These are phyloP conservation scores for Penicillium sp. DNA, from an alignment of 2,329 filamentous ascomycete genomes.

Conservation along the genomic window DNA sequence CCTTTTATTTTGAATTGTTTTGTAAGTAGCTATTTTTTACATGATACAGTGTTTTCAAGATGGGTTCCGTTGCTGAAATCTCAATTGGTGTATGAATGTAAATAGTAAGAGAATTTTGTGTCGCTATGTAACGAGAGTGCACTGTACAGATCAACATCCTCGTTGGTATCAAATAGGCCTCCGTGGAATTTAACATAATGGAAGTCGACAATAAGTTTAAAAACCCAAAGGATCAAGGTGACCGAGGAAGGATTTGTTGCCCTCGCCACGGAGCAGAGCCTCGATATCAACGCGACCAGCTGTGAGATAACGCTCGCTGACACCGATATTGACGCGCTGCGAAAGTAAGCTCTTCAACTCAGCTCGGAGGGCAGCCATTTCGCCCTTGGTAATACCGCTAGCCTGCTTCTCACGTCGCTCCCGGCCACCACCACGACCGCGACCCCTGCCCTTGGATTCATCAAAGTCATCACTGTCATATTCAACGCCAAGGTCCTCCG, in stretches of 20 bases:
- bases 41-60: not conserved
- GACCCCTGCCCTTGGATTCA: slow-evolving; percentile 63
- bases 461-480: slow-evolving; percentile 88
- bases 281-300: slow-evolving; percentile 81
- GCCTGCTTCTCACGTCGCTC: slow-evolving; percentile 75
- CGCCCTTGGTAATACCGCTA: slow-evolving; percentile 67
- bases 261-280: slow-evolving; percentile 65
- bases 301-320: slow-evolving; percentile 83
- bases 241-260: slow-evolving; percentile 68
- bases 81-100: not conserved
- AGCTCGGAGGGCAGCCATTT: slow-evolving; percentile 68
- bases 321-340: slow-evolving; percentile 78
- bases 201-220: slow-evolving; percentile 10
- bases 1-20: no score
- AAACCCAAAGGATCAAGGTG: slow-evolving; percentile 49
- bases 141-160: not conserved
- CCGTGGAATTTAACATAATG: not conserved
- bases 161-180: not conserved
- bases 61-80: not conserved
- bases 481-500: slow-evolving; percentile 90
- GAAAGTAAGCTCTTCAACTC: slow-evolving; percentile 71
- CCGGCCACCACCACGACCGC: slow-evolving; percentile 73
- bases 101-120: not conserved
- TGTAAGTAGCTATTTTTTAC: no score
- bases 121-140: not conserved